Percentiles rank a stretch among this genome's conserved stretches.
phyloP scores from a whole-genome alignment of 345 rosid species.

The Xanthoceras sorbifolium region DNA sequence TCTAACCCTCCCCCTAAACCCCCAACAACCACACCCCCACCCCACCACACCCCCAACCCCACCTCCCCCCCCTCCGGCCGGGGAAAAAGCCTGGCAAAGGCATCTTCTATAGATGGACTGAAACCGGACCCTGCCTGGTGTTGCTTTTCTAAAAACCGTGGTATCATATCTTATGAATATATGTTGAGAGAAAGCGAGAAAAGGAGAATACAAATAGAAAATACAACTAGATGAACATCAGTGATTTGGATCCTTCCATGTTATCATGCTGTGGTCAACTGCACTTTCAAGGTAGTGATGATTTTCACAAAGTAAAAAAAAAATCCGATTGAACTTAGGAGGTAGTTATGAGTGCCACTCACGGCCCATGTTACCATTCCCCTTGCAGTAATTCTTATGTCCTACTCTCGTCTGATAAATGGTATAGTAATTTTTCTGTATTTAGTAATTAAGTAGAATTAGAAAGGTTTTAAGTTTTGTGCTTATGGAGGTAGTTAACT shows the following conservation, averaged over 20 bases:
- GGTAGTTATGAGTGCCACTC: neutral
- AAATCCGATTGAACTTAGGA: neutral
- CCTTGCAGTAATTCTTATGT: conserved; percentile 6
- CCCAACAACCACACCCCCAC: too few species aligned
- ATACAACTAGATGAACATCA: neutral
- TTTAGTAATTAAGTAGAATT: neutral
- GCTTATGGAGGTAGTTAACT: neutral
- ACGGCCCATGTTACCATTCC: conserved; percentile 20
- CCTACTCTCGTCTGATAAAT: neutral
- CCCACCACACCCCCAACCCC: too few species aligned
- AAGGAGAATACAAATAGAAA: neutral
- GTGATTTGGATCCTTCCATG: conserved; percentile 1
- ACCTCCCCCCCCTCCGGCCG: too few species aligned
- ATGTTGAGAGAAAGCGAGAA: too few species aligned
- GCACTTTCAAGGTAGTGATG: conserved; percentile 11
- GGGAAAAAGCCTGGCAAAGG: too few species aligned
- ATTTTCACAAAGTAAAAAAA: conserved; percentile 7
- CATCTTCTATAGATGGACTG: too few species aligned
- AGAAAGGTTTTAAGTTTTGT: neutral
- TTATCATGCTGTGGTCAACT: conserved; percentile 20
- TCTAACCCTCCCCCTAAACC: too few species aligned
- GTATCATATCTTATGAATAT: too few species aligned
- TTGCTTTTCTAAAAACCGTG: too few species aligned
- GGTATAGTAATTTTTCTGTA: neutral
- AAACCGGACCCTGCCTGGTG: too few species aligned